Conservation (phyloP, 768 basidiomycete species). For the Galerina sulciceps region DNA sequence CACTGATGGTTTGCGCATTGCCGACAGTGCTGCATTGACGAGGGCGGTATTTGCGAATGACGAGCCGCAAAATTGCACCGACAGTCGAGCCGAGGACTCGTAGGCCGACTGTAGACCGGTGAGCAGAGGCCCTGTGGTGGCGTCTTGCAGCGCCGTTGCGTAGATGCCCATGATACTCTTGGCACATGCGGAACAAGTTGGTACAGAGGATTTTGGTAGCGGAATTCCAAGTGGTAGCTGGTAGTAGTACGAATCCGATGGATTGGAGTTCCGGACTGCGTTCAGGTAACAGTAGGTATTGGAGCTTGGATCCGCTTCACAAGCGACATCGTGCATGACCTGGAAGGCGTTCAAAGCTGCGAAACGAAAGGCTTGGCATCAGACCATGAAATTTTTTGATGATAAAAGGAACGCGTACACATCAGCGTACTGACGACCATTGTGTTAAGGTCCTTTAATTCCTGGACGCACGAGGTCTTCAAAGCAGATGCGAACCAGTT, state of each 20-base stretch:
- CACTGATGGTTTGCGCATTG: slow-evolving; percentile 1
- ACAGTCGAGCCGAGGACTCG: slow-evolving; percentile 44
- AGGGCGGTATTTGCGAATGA: slow-evolving; percentile 42
- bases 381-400: not conserved
- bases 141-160: slow-evolving; percentile 42
- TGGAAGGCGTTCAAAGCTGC: slow-evolving; percentile 66
- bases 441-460: slow-evolving; percentile 55
- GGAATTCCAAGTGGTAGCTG: slow-evolving; percentile 61
- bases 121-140: slow-evolving; percentile 25
- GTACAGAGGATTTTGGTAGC: slow-evolving; percentile 52
- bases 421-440: slow-evolving; percentile 58
- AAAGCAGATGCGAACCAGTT: slow-evolving; percentile 58
- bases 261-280: slow-evolving; percentile 58
- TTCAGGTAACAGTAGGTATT: slow-evolving; percentile 77
- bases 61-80: slow-evolving; percentile 54
- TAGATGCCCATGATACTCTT: slow-evolving; percentile 62
- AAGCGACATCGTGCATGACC: slow-evolving; percentile 65
- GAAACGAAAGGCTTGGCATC: not conserved
- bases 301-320: slow-evolving; percentile 57
- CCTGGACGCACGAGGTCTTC: slow-evolving; percentile 54
- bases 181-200: slow-evolving; percentile 69
- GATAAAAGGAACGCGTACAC: slow-evolving; percentile 41
- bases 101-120: slow-evolving; percentile 53
- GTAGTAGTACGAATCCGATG: slow-evolving; percentile 78
- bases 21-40: slow-evolving; percentile 13